Evolutionary conservation across 2,329 filamentous ascomycete genomes (phyloP).

Genomic region (Metarhizium brunneum): DNA sequence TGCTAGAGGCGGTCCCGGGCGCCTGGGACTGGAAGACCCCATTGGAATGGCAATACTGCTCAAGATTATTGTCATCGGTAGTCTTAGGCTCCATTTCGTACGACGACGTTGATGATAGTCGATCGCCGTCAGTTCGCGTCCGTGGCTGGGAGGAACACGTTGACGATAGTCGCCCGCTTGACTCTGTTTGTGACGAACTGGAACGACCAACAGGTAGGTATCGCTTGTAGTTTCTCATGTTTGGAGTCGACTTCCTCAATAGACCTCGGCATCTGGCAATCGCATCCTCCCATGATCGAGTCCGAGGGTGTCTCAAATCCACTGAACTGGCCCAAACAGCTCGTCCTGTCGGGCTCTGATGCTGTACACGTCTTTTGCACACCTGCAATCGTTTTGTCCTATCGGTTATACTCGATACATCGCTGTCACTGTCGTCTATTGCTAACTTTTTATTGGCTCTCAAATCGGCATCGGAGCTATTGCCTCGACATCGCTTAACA

Average conservation of each 20-base stretch:
- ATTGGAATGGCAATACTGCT: not conserved
- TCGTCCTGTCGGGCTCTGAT: not conserved
- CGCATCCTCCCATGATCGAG: constrained; percentile 8
- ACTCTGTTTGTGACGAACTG: not conserved
- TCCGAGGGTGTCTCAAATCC: constrained; percentile 5
- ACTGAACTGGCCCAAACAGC: constrained; percentile 6
- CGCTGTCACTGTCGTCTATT: constrained; percentile 1
- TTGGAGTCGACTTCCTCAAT: constrained; percentile 7
- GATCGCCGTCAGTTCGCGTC: not conserved
- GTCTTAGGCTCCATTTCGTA: not conserved
- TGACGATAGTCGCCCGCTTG: constrained; percentile 3
- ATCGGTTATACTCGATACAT: not conserved
- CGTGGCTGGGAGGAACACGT: not conserved
- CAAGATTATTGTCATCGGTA: too few relatives aligned
- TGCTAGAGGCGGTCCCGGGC: not conserved
- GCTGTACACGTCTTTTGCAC: constrained; percentile 7
- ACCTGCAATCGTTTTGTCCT: constrained; percentile 5
- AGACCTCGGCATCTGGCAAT: constrained; percentile 9
- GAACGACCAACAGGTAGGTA: constrained; percentile 4
- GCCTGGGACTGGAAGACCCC: not conserved
- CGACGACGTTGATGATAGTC: constrained; percentile 3
- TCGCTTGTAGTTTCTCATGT: constrained; percentile 3
- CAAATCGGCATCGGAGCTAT: not conserved
- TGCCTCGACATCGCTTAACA: constrained; percentile 27
- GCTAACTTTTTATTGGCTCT: not conserved